Evolutionary conservation across 129 eudicot species (phyloP).

Genomic region (Chrysanthemum makinoi): DNA sequence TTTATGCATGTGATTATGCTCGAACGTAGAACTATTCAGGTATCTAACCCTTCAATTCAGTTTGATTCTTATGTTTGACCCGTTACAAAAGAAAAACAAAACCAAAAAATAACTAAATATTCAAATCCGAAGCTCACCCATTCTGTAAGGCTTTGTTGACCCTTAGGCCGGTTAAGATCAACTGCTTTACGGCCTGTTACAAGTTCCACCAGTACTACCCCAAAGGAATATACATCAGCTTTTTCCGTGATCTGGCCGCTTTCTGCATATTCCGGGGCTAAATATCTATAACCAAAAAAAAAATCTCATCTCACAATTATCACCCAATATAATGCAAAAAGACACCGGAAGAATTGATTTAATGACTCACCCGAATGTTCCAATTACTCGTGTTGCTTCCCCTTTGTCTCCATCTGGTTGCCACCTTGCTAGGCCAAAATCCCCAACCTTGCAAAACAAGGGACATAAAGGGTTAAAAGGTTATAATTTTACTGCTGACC

Average conservation of each 20-base stretch:
- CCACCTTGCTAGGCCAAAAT: conserved; percentile 92
- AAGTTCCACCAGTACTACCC: conserved; percentile 79
- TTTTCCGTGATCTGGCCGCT: conserved; percentile 92
- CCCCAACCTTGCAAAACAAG: conserved; percentile 61
- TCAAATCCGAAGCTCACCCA: conserved; percentile 52
- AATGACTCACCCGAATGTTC: conserved; percentile 72
- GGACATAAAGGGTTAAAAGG: neutral
- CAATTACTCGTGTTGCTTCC: conserved; percentile 86
- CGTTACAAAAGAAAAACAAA: too few relatives aligned
- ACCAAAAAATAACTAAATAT: neutral
- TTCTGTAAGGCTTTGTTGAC: conserved; percentile 85
- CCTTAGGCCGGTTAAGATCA: conserved; percentile 79
- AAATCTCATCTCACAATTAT: neutral
- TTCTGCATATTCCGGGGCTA: conserved; percentile 92
- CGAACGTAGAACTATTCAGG: neutral
- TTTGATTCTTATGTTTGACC: neutral
- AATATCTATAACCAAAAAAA: conserved; percentile 45
- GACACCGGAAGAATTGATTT: neutral
- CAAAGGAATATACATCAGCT: conserved; percentile 89
- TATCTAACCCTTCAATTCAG: neutral
- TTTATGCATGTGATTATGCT: too few relatives aligned
- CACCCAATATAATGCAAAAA: neutral
- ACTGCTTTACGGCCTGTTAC: conserved; percentile 88
- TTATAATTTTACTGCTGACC: neutral
- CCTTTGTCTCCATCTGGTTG: conserved; percentile 91